Evolutionary conservation across 148 eudicot species (phyloP).

Genomic region (Dianthus caryophyllus): DNA sequence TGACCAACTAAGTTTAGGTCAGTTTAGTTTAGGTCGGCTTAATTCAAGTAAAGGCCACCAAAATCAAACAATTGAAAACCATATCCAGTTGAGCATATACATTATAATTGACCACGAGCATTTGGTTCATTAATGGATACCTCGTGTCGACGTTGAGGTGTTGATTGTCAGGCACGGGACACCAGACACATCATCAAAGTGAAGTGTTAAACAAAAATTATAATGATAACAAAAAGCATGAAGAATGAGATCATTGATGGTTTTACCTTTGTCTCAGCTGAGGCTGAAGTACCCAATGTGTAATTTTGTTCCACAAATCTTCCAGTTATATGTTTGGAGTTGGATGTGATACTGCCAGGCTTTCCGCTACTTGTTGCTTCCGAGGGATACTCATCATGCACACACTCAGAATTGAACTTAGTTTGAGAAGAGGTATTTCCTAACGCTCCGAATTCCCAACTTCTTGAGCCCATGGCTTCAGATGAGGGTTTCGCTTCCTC

Average conservation of each 20-base stretch:
- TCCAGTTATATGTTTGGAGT: conserved; percentile 27
- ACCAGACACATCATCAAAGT: too few species aligned
- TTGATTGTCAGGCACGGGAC: too few species aligned
- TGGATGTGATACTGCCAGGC: conserved; percentile 25
- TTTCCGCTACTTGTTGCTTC: conserved; percentile 26
- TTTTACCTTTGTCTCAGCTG: conserved; percentile 47
- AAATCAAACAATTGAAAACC: too few species aligned
- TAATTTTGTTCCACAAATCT: conserved; percentile 26
- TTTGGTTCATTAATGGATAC: too few species aligned
- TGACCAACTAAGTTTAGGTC: too few species aligned
- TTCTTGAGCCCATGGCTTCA: conserved; percentile 37
- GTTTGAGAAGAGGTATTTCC: conserved; percentile 32
- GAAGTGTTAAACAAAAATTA: too few species aligned
- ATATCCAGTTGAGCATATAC: too few species aligned
- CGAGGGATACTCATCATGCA: conserved; percentile 30
- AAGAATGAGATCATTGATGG: conserved; percentile 4
- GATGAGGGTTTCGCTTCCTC: conserved; percentile 38
- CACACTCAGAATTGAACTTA: conserved; percentile 36
- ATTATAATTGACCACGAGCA: too few species aligned
- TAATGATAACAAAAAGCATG: not conserved
- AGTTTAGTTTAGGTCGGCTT: too few species aligned
- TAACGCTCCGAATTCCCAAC: conserved; percentile 38
- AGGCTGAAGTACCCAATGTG: conserved; percentile 29
- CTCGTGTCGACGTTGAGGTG: too few species aligned
- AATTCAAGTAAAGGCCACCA: too few species aligned